Percentiles rank a stretch among this genome's conserved stretches.
These are phyloP conservation scores for Stropharia rugosoannulata DNA, from an alignment of 768 basidiomycete species.

Conservation along the genomic window DNA sequence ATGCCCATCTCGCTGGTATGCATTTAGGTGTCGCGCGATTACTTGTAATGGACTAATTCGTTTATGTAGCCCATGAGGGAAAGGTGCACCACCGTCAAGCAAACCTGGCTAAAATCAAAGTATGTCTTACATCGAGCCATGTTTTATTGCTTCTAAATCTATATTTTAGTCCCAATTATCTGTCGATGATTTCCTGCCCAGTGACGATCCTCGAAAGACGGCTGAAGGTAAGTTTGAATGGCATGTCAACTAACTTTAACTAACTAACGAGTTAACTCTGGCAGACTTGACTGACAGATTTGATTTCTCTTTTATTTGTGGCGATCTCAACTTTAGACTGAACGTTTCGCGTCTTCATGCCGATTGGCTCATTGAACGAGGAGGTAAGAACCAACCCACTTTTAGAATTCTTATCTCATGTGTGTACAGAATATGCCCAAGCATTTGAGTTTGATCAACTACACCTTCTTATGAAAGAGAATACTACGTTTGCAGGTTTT, in stretches of 20 bases:
- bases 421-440: constrained; percentile 67
- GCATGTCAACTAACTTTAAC: background rate
- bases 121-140: constrained; percentile 18
- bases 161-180: constrained; percentile 60
- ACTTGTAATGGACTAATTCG: background rate
- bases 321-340: constrained; percentile 90
- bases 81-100: constrained; percentile 77
- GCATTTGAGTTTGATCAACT: constrained; percentile 93
- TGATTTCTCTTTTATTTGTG: constrained; percentile 86
- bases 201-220: constrained; percentile 60
- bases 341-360: constrained; percentile 90
- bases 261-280: background rate
- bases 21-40: constrained; percentile 1
- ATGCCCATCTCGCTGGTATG: constrained; percentile 85
- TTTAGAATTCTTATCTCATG: background rate
- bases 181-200: constrained; percentile 73
- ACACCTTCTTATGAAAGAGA: constrained; percentile 68
- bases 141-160: background rate
- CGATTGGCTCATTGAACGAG: constrained; percentile 87
- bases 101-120: constrained; percentile 90
- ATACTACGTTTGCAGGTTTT: constrained; percentile 74
- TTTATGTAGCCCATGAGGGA: constrained; percentile 65
- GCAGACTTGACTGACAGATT: constrained; percentile 84
- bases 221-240: constrained; percentile 59
- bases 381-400: constrained; percentile 45